phyloP scores from a whole-genome alignment of 192 early-diverging fungal genomes.

The Coemansia sp. region DNA sequence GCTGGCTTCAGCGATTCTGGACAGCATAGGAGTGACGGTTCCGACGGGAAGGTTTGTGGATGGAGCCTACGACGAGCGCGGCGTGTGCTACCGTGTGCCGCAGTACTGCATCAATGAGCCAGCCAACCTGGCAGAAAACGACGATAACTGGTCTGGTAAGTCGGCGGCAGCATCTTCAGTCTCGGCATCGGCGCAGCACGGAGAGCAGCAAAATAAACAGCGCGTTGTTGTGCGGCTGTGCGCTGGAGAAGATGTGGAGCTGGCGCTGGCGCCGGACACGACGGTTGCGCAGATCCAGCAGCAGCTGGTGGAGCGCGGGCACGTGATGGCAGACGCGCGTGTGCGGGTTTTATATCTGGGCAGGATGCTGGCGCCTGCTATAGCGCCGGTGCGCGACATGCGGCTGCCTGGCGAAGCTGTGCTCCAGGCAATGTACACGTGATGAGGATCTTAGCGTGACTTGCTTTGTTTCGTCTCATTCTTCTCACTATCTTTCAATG shows the following conservation, averaged over 20 bases:
- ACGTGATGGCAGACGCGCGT: constrained; percentile 13
- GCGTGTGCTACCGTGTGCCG: constrained; percentile 69
- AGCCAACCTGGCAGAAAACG: constrained; percentile 48
- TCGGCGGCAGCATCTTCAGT: neutral
- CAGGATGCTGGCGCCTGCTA: constrained; percentile 34
- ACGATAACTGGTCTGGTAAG: neutral
- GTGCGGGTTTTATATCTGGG: constrained; percentile 58
- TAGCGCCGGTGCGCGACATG: constrained; percentile 26
- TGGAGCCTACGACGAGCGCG: constrained; percentile 80
- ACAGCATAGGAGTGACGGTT: constrained; percentile 65
- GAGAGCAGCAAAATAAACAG: neutral
- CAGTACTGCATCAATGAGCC: constrained; percentile 65
- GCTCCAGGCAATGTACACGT: constrained; percentile 30
- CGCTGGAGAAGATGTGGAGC: constrained; percentile 17
- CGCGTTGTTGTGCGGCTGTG: constrained; percentile 20
- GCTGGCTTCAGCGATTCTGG: constrained; percentile 65
- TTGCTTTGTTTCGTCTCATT: no score
- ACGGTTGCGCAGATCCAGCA: constrained; percentile 43
- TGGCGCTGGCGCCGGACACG: constrained; percentile 13
- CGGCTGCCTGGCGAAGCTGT: constrained; percentile 12
- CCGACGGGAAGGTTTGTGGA: constrained; percentile 71
- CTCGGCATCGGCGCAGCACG: neutral
- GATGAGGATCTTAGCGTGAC: neutral
- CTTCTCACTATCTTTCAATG: no score
- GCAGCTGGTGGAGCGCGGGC: constrained; percentile 12